Evolutionary conservation across 192 early-diverging fungal genomes (phyloP).

Genomic region (Spinellus fusiger): DNA sequence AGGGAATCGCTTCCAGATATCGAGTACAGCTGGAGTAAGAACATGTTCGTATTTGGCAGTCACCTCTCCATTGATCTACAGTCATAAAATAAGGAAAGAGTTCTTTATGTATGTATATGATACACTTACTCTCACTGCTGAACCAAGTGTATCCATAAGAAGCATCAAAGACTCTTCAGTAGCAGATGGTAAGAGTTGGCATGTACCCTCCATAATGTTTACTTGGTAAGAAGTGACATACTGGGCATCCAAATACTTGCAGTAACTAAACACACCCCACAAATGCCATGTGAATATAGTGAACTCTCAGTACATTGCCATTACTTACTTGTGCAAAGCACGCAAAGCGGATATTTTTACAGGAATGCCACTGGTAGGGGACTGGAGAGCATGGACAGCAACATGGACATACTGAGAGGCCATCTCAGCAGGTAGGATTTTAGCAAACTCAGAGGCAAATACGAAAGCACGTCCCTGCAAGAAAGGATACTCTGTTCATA

Average conservation of each 20-base stretch:
- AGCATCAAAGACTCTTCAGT: constrained; percentile 62
- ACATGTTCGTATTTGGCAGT: constrained; percentile 67
- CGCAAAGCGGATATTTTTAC: constrained; percentile 67
- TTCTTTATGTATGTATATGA: neutral
- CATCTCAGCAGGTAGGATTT: constrained; percentile 59
- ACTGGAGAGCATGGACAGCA: constrained; percentile 64
- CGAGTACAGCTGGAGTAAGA: constrained; percentile 65
- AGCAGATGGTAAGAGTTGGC: constrained; percentile 48
- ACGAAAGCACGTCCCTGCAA: constrained; percentile 87
- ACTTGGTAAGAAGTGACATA: constrained; percentile 49
- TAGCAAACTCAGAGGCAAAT: constrained; percentile 77
- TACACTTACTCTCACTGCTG: constrained; percentile 49
- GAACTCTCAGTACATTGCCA: neutral
- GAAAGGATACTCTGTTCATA: constrained; percentile 60
- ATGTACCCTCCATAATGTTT: constrained; percentile 55
- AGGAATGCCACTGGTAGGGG: constrained; percentile 43
- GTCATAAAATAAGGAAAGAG: neutral
- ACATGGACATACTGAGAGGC: constrained; percentile 68
- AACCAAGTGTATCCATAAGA: constrained; percentile 59
- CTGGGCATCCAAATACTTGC: constrained; percentile 43
- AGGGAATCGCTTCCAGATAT: constrained; percentile 75
- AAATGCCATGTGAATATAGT: constrained; percentile 4
- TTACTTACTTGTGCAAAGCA: constrained; percentile 54
- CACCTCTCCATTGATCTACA: constrained; percentile 60
- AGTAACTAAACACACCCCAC: constrained; percentile 28